Conservation (phyloP, 345 rosid species). For the Nasturtium officinale region DNA sequence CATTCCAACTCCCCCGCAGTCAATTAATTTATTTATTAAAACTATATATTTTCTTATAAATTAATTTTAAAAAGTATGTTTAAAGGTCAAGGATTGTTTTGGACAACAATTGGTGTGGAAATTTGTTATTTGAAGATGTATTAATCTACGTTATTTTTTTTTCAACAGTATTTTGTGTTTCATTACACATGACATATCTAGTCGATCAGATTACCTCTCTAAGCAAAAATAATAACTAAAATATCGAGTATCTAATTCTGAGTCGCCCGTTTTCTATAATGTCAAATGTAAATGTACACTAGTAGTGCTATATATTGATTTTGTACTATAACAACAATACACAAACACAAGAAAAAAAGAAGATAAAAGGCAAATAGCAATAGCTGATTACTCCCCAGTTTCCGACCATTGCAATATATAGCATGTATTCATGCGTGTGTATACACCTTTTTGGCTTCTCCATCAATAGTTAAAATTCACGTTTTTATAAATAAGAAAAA, state of each 20-base stretch:
- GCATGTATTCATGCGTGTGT: not conserved
- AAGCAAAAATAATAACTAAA: too few relatives aligned
- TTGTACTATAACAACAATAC: too few relatives aligned
- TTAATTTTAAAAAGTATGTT: not conserved
- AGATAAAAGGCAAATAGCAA: not conserved
- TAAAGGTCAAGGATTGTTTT: too few relatives aligned
- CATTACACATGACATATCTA: too few relatives aligned
- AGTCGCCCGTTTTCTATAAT: too few relatives aligned
- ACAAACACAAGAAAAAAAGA: too few relatives aligned
- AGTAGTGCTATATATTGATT: too few relatives aligned
- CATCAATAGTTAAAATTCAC: not conserved
- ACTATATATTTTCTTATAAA: not conserved
- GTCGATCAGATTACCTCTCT: too few relatives aligned
- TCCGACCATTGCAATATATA: not conserved
- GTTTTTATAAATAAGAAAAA: not conserved
- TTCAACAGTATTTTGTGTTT: not conserved
- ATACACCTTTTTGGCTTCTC: not conserved
- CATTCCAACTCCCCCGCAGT: conserved; percentile 14
- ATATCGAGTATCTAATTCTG: too few relatives aligned
- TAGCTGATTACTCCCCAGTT: not conserved
- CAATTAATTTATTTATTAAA: not conserved
- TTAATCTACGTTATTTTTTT: not conserved
- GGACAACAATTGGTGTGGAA: too few relatives aligned
- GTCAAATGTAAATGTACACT: too few relatives aligned
- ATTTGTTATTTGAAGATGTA: not conserved